These are phyloP conservation scores for Mollisiaceae sp. DNA, from an alignment of 2,329 filamentous ascomycete genomes.

Conservation along the genomic window DNA sequence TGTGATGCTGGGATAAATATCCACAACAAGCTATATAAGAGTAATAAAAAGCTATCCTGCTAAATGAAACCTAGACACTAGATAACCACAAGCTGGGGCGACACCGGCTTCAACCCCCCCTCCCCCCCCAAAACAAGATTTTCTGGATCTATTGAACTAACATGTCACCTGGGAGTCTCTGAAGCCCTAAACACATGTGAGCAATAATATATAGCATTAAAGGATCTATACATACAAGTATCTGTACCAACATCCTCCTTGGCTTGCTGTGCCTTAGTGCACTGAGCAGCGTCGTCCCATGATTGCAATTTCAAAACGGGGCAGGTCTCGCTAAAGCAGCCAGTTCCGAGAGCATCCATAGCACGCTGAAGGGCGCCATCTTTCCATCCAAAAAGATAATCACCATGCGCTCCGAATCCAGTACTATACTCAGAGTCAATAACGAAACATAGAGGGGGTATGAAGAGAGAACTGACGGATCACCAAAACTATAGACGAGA, in stretches of 20 bases:
- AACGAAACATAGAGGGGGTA: not conserved
- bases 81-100: too few species aligned
- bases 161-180: slow-evolving; percentile 17
- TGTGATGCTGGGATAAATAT: too few species aligned
- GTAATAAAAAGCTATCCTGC: too few species aligned
- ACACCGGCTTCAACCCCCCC: too few species aligned
- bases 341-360: slow-evolving; percentile 45
- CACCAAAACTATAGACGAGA: slow-evolving; percentile 42
- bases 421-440: slow-evolving; percentile 39
- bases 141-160: not conserved
- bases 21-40: too few species aligned
- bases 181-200: slow-evolving; percentile 18
- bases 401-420: slow-evolving; percentile 60
- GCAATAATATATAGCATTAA: not conserved
- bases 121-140: too few species aligned
- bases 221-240: slow-evolving; percentile 21
- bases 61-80: too few species aligned
- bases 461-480: slow-evolving; percentile 38
- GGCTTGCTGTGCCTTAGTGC: slow-evolving; percentile 26
- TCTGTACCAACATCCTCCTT: slow-evolving; percentile 23
- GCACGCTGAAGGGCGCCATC: slow-evolving; percentile 53
- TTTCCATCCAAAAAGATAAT: slow-evolving; percentile 65
- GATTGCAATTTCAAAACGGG: slow-evolving; percentile 26
- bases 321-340: slow-evolving; percentile 29
- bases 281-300: slow-evolving; percentile 15